phyloP scores from a whole-genome alignment of 1,284 basidiomycete genomes.

The Gomphus sp. region DNA sequence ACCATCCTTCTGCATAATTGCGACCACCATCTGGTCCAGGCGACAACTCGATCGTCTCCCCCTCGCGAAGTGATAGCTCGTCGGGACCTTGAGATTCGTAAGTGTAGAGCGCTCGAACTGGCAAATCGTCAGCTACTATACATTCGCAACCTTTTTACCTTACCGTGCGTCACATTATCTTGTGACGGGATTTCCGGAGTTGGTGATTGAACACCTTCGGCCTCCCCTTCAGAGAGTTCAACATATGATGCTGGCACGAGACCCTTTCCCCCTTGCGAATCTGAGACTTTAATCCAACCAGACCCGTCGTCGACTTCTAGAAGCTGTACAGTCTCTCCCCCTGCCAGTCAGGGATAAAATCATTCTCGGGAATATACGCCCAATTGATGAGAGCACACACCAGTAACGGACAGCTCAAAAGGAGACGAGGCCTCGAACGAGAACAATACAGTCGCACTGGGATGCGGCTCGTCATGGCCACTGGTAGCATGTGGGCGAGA shows the following conservation, averaged over 20 bases:
- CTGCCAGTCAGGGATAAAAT: conserved; percentile 33
- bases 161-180: conserved; percentile 40
- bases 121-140: conserved; percentile 1
- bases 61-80: conserved; percentile 57
- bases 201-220: conserved; percentile 7
- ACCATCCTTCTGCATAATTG: conserved; percentile 70
- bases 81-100: conserved; percentile 61
- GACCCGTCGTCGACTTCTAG: conserved; percentile 73
- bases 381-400: conserved; percentile 28
- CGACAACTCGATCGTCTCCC: conserved; percentile 56
- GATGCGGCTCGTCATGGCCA: conserved; percentile 27
- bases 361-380: too few relatives aligned
- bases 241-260: conserved; percentile 76
- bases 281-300: conserved; percentile 75
- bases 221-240: conserved; percentile 26
- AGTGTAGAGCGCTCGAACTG: conserved; percentile 64
- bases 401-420: conserved; percentile 60
- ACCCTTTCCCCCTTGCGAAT: conserved; percentile 48
- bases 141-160: neutral
- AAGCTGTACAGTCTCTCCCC: conserved; percentile 50
- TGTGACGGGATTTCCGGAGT: conserved; percentile 13
- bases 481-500: conserved; percentile 1
- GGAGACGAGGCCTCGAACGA: conserved; percentile 64
- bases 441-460: conserved; percentile 55
- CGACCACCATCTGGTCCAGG: conserved; percentile 47